Base-by-base conservation (phyloP, 371 early-diverging fungal genomes). In the Mucor velutinosus region DNA sequence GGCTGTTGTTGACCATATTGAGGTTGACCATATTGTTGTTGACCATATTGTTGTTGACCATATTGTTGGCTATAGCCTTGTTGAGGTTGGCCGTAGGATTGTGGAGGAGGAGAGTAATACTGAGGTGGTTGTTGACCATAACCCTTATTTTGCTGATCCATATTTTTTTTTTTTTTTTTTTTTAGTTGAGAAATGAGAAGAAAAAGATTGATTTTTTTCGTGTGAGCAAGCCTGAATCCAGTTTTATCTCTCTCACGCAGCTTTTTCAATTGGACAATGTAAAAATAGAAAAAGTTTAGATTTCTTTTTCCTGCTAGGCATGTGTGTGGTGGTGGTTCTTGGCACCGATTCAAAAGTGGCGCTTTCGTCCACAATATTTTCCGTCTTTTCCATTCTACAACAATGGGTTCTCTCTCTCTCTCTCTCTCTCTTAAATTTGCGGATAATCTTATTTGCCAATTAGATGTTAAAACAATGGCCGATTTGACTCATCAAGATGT, bases 111-210 rank as follows among this genome's bases (percentile, higher is more conserved):
- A 27, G 71, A 30, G 45, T 66, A 67, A n/a, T 71, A 71, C 35
- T 71, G 62, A 12, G 71, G 71, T 32, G 71, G 71, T 29, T 66
- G 49, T 61, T 66, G 65, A 37, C 59, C 51, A 58, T 69, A 70
- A 27, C 73, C 73, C 62, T 73, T 73, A n/a, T 73, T 56, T 27
- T 57, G 49, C 56, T 72, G 69, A 58, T 69, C 64, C 69, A 69
- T 69, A 29, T 8, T 57, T 39, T 4, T 29, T 30, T 12, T 12
- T 35, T 35, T 30, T 2, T 30, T 30, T n/a, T n/a, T n/a, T n/a
- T n/a, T n/a, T 39, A 27, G 32, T 49, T 43, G 33, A 53, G 21
- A 49, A 32, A 37, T 10, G 39, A 35, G 21, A 51, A 49, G 17
- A 45, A 64, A 27, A 64, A 60, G 25, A 64, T 30, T 33, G 15